Conservation (phyloP, 352 stramenopile genomes). For the Phytophthora quininea region DNA sequence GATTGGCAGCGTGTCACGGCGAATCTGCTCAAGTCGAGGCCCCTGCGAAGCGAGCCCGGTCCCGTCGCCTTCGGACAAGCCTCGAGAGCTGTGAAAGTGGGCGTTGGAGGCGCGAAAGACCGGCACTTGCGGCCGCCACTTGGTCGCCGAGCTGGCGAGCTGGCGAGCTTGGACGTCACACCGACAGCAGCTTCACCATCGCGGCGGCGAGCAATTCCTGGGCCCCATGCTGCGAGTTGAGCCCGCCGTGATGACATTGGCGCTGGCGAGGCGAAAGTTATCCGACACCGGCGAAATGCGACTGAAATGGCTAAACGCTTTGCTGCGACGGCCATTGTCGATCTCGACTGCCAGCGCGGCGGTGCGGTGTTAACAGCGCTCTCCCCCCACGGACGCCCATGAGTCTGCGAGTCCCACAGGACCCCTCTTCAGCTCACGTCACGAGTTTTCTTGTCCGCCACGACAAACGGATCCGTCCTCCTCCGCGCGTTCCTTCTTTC, state of each 20-base stretch:
- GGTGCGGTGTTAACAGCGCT: not conserved
- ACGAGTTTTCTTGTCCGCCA: not conserved
- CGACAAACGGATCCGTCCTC: not conserved
- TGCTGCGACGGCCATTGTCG: not conserved
- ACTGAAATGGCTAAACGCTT: conserved; percentile 2
- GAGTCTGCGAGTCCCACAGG: conserved; percentile 1
- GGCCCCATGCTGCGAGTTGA: conserved; percentile 1
- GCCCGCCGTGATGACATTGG: not conserved
- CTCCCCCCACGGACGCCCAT: not conserved
- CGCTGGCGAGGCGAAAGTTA: not conserved
- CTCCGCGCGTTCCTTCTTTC: not conserved
- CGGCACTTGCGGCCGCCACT: no score
- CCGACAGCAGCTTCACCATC: conserved; percentile 30
- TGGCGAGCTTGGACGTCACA: no score
- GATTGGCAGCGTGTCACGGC: conserved; percentile 25
- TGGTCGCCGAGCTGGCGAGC: no score
- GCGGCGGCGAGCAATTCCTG: conserved; percentile 37
- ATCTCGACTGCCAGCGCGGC: not conserved
- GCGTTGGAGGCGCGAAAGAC: no score
- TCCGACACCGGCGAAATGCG: not conserved
- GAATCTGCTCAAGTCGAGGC: conserved; percentile 22
- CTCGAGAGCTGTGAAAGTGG: conserved; percentile 2
- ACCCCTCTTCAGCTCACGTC: not conserved
- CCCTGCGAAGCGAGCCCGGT: conserved; percentile 1
- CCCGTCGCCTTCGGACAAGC: conserved; percentile 27